phyloP scores from a whole-genome alignment of 345 rosid species.

The Leavenworthia alabamica region DNA sequence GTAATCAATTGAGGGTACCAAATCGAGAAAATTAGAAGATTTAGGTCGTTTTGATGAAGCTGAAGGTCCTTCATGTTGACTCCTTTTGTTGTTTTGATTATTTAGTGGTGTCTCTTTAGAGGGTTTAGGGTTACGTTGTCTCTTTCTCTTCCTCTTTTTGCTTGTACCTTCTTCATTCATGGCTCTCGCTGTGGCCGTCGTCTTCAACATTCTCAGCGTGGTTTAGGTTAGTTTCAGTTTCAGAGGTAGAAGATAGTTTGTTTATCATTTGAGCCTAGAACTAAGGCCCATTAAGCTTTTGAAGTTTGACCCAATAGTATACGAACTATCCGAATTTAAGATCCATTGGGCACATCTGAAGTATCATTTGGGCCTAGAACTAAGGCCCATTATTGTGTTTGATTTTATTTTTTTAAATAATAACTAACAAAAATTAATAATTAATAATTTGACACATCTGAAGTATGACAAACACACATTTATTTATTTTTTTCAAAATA shows the following conservation, averaged over 20 bases:
- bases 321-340: no score
- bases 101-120: neutral
- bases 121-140: conserved; percentile 29
- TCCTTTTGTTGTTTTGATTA: conserved; percentile 20
- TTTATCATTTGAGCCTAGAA: neutral
- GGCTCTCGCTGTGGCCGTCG: neutral
- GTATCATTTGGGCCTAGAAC: no score
- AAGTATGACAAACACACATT: no score
- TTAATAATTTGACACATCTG: no score
- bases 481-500: no score
- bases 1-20: conserved; percentile 29
- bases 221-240: conserved; percentile 23
- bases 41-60: conserved; percentile 32
- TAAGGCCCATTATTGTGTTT: no score
- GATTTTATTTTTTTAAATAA: no score
- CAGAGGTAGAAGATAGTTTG: conserved; percentile 3
- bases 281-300: neutral
- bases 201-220: neutral
- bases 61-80: conserved; percentile 17
- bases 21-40: conserved; percentile 44
- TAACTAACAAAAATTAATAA: no score
- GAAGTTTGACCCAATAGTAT: neutral
- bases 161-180: conserved; percentile 37
- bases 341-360: no score
- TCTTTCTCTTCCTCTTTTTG: conserved; percentile 50